phyloP scores from a whole-genome alignment of 148 eudicot genomes.

The Camellia lanceoleosa region DNA sequence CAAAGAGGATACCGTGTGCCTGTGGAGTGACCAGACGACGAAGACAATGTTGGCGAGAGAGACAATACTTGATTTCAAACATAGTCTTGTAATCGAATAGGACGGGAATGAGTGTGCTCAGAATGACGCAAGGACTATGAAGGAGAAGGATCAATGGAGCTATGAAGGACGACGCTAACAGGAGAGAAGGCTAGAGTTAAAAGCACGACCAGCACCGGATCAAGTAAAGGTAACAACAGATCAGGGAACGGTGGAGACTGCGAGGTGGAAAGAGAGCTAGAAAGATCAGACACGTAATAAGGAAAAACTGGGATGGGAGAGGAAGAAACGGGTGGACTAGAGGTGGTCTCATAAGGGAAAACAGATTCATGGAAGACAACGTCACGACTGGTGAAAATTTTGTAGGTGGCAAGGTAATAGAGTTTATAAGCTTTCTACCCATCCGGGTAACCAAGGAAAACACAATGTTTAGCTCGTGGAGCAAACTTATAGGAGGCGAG shows the following conservation, averaged over 20 bases:
- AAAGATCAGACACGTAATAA: not conserved
- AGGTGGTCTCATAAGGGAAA: not conserved
- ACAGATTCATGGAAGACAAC: not conserved
- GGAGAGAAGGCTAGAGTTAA: no score
- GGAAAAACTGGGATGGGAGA: not conserved
- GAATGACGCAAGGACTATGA: not conserved
- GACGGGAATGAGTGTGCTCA: not conserved
- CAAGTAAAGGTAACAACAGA: not conserved
- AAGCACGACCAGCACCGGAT: not conserved
- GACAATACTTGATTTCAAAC: not conserved
- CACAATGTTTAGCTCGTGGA: not conserved
- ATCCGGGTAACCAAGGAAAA: no score
- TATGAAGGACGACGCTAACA: no score
- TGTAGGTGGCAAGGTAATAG: not conserved
- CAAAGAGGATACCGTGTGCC: no score
- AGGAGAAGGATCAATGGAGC: not conserved
- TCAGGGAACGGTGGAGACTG: not conserved
- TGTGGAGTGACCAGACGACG: no score
- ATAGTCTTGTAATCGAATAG: not conserved
- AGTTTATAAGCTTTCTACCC: not conserved
- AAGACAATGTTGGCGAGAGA: not conserved
- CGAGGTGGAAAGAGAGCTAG: not conserved
- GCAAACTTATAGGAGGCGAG: no score
- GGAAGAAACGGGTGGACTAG: not conserved
- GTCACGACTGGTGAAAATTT: not conserved